Base-by-base conservation (phyloP, 768 basidiomycete species). In the Collybiopsis luxurians region DNA sequence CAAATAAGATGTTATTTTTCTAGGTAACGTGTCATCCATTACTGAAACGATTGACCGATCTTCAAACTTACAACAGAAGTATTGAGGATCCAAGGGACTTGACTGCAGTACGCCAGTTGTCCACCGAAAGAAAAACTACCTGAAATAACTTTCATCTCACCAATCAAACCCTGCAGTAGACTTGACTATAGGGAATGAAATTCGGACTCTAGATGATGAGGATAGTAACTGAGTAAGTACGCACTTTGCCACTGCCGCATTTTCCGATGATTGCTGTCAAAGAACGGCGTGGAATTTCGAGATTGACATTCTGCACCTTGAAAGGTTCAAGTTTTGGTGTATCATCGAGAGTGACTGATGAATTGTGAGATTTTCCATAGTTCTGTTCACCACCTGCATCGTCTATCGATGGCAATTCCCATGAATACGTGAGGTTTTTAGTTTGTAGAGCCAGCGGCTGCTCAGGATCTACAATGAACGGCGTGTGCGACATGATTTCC, bases 11-110 rank as follows among this genome's bases (percentile, higher is more conserved):
- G 62, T 89, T 90, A 44, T 87, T 84, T 59, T 83, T 72, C 80
- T 87, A 52, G 7, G 46, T 56, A n/a, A 31, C 28, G 31, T 27
- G 21, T 51, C 10, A 40, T 36, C 36, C 11, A 26, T 48, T 48
- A 15, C 13, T 3, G 6, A 9, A 10, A 21, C 17, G 40, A 17
- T 24, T 7, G 17, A 47, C 21, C 21, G 13, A 0, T 9, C 11
- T 15, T 4, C 4, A 11, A 6, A 61, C 80, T 46, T 55, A 85
- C 85, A 65, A 86, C 62, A 7, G 82, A 76, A 0, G 82, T 80
- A 65, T 89, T 89, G 66, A 88, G 86, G 46, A 91, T 89, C 88
- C 88, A 91, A 0, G 87, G 84, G 0, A 79, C 81, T 69, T 91
- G 89, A 13, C 86, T 78, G 64, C 86, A 87, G 63, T 89, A 91